Conservation (phyloP, 257 asterid species). For the Vinca minor region DNA sequence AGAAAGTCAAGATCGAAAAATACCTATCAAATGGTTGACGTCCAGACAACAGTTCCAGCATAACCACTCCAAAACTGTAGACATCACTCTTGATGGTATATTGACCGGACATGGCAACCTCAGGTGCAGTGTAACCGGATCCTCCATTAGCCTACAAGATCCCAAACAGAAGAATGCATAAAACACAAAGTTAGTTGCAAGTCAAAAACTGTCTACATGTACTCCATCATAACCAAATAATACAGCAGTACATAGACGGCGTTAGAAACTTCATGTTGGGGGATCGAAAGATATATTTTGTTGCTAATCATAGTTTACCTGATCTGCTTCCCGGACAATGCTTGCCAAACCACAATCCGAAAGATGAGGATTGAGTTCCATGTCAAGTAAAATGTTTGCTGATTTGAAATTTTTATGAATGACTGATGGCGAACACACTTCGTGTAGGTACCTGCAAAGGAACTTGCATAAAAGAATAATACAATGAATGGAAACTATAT, state of each 20-base stretch:
- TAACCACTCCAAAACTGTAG: conserved; percentile 90
- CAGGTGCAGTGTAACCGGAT: conserved; percentile 84
- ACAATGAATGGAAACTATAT: not conserved
- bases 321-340: conserved; percentile 66
- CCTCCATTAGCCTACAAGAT: conserved; percentile 48
- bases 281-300: too few species aligned
- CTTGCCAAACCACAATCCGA: conserved; percentile 78
- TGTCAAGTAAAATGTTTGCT: conserved; percentile 73
- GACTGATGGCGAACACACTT: conserved; percentile 85
- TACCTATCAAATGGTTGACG: conserved; percentile 90
- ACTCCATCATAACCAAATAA: too few species aligned
- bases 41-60: conserved; percentile 89
- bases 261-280: too few species aligned
- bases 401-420: conserved; percentile 83
- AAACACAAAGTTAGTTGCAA: too few species aligned
- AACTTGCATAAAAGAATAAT: not conserved
- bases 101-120: conserved; percentile 81
- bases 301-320: conserved; percentile 41
- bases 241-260: too few species aligned
- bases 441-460: conserved; percentile 73
- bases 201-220: too few species aligned
- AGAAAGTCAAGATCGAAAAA: not conserved
- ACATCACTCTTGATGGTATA: conserved; percentile 85
- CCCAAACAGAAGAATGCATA: not conserved
- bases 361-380: conserved; percentile 89